These are phyloP conservation scores for Trichoderma koningii DNA, from an alignment of 2,329 filamentous ascomycete species.

Conservation along the genomic window DNA sequence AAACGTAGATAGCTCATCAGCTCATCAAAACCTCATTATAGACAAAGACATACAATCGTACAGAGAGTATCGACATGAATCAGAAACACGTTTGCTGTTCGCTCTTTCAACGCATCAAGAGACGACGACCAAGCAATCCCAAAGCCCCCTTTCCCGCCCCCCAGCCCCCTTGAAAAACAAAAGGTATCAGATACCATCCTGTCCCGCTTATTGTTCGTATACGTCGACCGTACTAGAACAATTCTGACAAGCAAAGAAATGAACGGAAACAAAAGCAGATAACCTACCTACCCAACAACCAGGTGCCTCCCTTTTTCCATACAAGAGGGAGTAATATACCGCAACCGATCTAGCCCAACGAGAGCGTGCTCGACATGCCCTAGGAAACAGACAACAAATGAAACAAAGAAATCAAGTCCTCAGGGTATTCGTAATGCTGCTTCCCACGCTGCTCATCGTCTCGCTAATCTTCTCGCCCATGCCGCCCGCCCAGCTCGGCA, in stretches of 20 bases:
- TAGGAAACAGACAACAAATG: background rate
- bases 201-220: conserved; percentile 2
- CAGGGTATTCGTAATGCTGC: conserved; percentile 49
- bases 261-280: background rate
- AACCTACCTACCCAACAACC: background rate
- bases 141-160: background rate
- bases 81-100: conserved; percentile 4
- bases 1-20: background rate
- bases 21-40: conserved; percentile 26
- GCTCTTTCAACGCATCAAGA: conserved; percentile 2
- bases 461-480: conserved; percentile 49
- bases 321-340: background rate
- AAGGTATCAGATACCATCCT: background rate
- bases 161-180: background rate
- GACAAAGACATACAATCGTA: conserved; percentile 29
- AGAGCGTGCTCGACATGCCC: background rate
- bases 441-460: conserved; percentile 53
- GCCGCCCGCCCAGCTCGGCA: conserved; percentile 48
- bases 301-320: background rate
- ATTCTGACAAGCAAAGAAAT: background rate
- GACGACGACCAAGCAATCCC: background rate
- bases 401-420: conserved; percentile 25
- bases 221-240: background rate
- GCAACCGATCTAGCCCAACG: background rate
- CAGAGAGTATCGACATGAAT: conserved; percentile 25